Evolutionary conservation across 768 basidiomycete species (phyloP).

Genomic region (Pisolithus orientalis): DNA sequence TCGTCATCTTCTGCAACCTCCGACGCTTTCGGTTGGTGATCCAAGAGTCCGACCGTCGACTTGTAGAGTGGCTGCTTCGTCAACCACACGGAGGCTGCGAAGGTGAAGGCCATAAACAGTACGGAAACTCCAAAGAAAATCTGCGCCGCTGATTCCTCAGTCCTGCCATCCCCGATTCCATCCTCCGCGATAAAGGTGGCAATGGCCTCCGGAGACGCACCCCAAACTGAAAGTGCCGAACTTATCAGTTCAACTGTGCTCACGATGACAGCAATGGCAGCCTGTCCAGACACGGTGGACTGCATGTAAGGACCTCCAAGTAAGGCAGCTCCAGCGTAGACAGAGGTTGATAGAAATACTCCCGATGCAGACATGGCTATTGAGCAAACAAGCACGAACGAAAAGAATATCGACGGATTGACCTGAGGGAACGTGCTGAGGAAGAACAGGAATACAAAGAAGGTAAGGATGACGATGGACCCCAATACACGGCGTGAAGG

Average conservation of each 20-base stretch:
- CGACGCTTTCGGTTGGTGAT: conserved; percentile 27
- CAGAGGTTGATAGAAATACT: conserved; percentile 71
- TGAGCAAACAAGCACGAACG: conserved; percentile 58
- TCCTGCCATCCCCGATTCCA: conserved; percentile 29
- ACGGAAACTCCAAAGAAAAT: conserved; percentile 70
- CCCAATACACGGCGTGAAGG: conserved; percentile 52
- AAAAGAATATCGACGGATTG: conserved; percentile 52
- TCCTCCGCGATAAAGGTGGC: conserved; percentile 15
- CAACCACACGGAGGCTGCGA: conserved; percentile 53
- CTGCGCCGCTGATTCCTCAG: conserved; percentile 65
- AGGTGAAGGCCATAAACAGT: conserved; percentile 51
- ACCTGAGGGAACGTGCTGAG: conserved; percentile 58
- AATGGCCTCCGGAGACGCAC: conserved; percentile 26
- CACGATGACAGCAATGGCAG: conserved; percentile 76
- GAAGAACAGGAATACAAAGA: conserved; percentile 54
- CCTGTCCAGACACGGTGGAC: conserved; percentile 77
- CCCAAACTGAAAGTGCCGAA: conserved; percentile 50
- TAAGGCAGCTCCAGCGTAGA: conserved; percentile 74
- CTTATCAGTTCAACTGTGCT: conserved; percentile 71
- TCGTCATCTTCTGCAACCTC: conserved; percentile 22
- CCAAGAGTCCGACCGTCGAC: conserved; percentile 42
- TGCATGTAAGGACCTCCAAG: conserved; percentile 73
- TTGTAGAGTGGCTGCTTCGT: conserved; percentile 55
- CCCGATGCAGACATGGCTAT: conserved; percentile 54
- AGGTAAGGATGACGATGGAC: conserved; percentile 44